Evolutionary conservation across 176 grass and related monocot species (phyloP).

Genomic region (Hsuehochloa calcarea): DNA sequence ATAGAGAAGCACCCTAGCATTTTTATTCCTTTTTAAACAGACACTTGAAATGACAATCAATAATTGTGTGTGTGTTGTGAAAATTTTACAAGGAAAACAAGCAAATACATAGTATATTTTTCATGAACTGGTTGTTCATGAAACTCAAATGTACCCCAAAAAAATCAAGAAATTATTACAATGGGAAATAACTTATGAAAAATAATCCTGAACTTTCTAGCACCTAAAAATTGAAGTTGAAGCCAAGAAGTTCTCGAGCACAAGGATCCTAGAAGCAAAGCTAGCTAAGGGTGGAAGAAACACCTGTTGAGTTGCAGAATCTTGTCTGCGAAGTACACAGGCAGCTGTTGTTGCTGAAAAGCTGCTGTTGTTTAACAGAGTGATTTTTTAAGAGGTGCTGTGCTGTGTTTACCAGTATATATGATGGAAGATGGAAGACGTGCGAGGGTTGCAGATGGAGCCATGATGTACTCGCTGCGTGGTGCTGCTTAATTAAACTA

Average conservation of each 20-base stretch:
- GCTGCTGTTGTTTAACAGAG: not conserved
- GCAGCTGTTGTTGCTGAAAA: slow-evolving; percentile 8
- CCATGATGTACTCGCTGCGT: not conserved
- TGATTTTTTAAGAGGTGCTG: not conserved
- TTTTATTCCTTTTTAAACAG: not conserved
- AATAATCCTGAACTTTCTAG: not conserved
- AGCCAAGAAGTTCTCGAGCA: slow-evolving; percentile 25
- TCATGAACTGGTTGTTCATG: not conserved
- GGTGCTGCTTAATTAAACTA: not conserved
- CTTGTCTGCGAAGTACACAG: slow-evolving; percentile 34
- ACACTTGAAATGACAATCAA: not conserved
- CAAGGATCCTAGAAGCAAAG: not conserved
- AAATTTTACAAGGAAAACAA: not conserved
- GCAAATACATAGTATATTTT: not conserved
- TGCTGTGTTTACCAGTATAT: not conserved
- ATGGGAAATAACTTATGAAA: not conserved
- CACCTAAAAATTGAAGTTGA: slow-evolving; percentile 1
- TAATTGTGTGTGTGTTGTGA: slow-evolving; percentile 3
- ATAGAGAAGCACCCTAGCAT: not conserved
- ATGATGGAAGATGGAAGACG: slow-evolving; percentile 21
- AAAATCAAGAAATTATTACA: not conserved
- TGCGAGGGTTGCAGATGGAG: slow-evolving; percentile 8
- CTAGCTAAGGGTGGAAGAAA: not conserved
- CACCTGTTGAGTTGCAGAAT: not conserved
- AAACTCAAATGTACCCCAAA: not conserved